Evolutionary conservation across 306 rosid species (phyloP), one percentile per base, ranked within the genome.

Genomic region (Bauhinia variegata): DNA sequence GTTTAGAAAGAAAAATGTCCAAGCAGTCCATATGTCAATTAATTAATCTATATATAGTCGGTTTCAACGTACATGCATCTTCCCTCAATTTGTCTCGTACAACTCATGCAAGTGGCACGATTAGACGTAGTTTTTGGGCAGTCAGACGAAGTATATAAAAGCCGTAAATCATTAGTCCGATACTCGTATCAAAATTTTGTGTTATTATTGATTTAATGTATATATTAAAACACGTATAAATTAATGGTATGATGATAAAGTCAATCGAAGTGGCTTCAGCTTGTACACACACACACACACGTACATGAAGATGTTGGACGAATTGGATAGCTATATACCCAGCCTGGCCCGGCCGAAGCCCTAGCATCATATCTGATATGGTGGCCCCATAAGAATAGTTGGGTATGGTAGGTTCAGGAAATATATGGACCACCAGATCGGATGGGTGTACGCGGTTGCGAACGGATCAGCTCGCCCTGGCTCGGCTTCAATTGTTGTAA

Each of bases 311-410:
- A n/a, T 23, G 28, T 23, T 23, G 28, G n/a, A n/a, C n/a, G n/a
- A n/a, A n/a, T n/a, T n/a, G n/a, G n/a, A n/a, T n/a, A n/a, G n/a
- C n/a, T n/a, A n/a, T n/a, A n/a, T n/a, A n/a, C 28, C 51, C 66
- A 42, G 38, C 42, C 42, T 18, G 43, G 46, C 42, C 42, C 13
- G 43, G 46, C 58, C 38, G 6, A 11, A 13, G 14, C 23, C 63
- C 69, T 10, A 4, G 70, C 43, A 56, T 65, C 43, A 56, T 65
- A n/a, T 44, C 58, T 19, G 71, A 74, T 43, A 18, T 67, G 51
- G 70, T 70, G 65, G 78, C 43, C 75, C 75, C 67, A 54, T 71
- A 54, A 39, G 71, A 31, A 16, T 15, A 2, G 5, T 0, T 19
- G 12, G 19, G 61, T 41, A 32, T 47, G 57, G 71, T 30, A 54